Percentiles rank a stretch among this genome's conserved stretches.
Evolutionary conservation across 2,329 filamentous ascomycete genomes (phyloP).

Genomic region (Sphaceloma murrayae): DNA sequence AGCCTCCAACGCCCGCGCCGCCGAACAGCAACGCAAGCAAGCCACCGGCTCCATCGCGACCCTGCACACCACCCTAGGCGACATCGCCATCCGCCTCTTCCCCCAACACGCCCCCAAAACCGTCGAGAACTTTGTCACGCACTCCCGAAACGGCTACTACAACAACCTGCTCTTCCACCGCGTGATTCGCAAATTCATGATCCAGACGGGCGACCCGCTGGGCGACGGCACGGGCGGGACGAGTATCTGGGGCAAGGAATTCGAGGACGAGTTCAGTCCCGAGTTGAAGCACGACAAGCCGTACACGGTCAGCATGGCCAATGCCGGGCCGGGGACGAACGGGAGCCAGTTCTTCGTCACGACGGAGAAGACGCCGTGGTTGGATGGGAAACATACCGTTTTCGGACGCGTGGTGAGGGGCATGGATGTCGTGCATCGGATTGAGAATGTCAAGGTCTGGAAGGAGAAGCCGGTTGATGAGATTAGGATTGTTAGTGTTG

Average conservation of each 20-base stretch:
- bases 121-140: constrained; percentile 95
- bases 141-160: constrained; percentile 84
- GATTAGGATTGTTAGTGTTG: constrained; percentile 90
- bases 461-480: constrained; percentile 94
- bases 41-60: constrained; percentile 71
- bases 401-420: constrained; percentile 87
- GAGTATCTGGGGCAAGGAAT: constrained; percentile 85
- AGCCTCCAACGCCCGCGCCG: constrained; percentile 38
- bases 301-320: constrained; percentile 96
- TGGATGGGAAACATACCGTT: constrained; percentile 92
- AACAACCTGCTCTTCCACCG: constrained; percentile 97
- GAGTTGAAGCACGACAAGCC: constrained; percentile 87
- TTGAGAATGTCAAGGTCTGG: constrained; percentile 79
- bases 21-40: constrained; percentile 56
- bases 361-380: constrained; percentile 92
- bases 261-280: constrained; percentile 80
- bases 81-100: constrained; percentile 88
- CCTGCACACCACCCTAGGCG: constrained; percentile 85
- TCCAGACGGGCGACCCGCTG: constrained; percentile 75
- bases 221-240: constrained; percentile 86
- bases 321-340: constrained; percentile 90
- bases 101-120: constrained; percentile 87
- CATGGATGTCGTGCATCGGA: constrained; percentile 88
- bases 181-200: constrained; percentile 98
- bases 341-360: constrained; percentile 98